Conservation (phyloP, 2,329 filamentous ascomycete species). For the Xylariaceae sp. region DNA sequence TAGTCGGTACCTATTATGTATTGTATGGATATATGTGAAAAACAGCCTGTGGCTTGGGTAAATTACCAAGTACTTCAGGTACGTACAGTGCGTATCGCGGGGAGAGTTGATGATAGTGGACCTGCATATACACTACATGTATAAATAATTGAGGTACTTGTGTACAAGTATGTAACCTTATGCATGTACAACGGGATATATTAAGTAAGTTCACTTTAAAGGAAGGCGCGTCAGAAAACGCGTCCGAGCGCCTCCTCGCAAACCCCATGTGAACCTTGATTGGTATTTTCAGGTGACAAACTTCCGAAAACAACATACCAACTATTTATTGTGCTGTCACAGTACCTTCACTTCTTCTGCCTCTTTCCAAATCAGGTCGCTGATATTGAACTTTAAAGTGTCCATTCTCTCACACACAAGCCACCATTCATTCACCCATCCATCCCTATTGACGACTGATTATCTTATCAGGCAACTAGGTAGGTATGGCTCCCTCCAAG, state of each 20-base stretch:
- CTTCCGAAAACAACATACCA: background rate
- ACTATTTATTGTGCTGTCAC: background rate
- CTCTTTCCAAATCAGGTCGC: background rate
- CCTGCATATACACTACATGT: too few relatives aligned
- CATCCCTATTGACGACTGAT: too few relatives aligned
- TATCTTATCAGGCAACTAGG: background rate
- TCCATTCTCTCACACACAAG: too few relatives aligned
- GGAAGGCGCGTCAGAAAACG: slow-evolving; percentile 26
- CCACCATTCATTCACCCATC: too few relatives aligned
- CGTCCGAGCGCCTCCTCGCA: slow-evolving; percentile 18
- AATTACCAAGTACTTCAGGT: background rate
- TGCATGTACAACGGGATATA: too few relatives aligned
- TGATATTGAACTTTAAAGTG: background rate
- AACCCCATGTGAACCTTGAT: background rate
- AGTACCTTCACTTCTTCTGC: background rate
- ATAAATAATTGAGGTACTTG: too few relatives aligned
- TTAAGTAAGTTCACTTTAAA: slow-evolving; percentile 19
- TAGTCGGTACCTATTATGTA: background rate
- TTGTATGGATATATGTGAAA: background rate
- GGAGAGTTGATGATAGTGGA: background rate
- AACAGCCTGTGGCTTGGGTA: background rate
- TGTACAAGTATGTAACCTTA: too few relatives aligned
- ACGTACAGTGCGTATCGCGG: background rate
- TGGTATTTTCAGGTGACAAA: background rate
- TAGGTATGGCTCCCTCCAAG: slow-evolving; percentile 44